phyloP scores from a whole-genome alignment of 2,329 filamentous ascomycete genomes.

The Alternaria panax region DNA sequence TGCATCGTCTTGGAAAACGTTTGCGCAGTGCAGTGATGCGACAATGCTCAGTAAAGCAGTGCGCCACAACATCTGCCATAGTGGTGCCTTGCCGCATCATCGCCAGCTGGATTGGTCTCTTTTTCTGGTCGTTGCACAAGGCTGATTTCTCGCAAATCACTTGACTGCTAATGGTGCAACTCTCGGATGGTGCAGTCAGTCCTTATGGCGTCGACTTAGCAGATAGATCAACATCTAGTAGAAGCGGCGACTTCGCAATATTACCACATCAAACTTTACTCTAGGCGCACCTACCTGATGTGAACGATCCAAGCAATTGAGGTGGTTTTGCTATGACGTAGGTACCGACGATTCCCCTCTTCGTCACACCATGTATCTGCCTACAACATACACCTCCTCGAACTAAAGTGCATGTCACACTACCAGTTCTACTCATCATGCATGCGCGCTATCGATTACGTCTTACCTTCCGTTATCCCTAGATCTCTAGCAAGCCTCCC shows the following conservation, averaged over 20 bases:
- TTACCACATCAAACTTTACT: too few species aligned
- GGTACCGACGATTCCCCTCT: neutral
- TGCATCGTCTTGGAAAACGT: too few species aligned
- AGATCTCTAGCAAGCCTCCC: neutral
- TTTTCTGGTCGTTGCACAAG: too few species aligned
- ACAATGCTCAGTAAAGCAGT: too few species aligned
- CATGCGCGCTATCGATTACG: neutral
- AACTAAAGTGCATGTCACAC: neutral
- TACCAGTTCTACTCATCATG: neutral
- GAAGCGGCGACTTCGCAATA: neutral
- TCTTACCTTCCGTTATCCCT: neutral
- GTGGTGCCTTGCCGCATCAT: too few species aligned
- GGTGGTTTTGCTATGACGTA: neutral
- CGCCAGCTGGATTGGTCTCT: too few species aligned
- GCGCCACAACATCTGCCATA: too few species aligned
- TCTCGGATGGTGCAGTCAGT: too few species aligned
- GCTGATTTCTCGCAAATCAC: too few species aligned
- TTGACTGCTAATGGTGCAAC: too few species aligned
- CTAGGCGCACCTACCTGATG: neutral
- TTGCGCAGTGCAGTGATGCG: too few species aligned
- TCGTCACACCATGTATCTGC: neutral
- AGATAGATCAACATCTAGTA: neutral
- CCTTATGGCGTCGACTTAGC: neutral
- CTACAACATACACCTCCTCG: neutral
- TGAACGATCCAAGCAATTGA: neutral